Percentiles rank a stretch among this genome's conserved stretches.
Evolutionary conservation across 371 early-diverging fungal species (phyloP).

Genomic region (Amoeboaphelidium occidentale): DNA sequence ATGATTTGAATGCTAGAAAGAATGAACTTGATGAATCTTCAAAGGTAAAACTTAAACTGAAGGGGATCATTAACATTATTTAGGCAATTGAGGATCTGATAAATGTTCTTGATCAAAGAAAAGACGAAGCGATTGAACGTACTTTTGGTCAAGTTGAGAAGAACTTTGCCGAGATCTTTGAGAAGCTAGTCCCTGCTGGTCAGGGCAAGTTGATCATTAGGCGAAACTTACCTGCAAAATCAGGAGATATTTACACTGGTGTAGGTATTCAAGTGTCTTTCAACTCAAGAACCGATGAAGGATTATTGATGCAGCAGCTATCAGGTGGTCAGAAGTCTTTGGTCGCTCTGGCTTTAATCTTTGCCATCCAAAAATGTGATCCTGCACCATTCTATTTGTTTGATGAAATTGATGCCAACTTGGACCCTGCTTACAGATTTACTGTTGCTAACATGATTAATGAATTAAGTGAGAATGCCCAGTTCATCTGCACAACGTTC

Average conservation of each 20-base stretch:
- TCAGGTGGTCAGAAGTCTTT: constrained; percentile 98
- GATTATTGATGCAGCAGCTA: constrained; percentile 77
- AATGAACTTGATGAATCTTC: constrained; percentile 61
- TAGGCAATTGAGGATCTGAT: constrained; percentile 63
- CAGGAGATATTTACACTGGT: constrained; percentile 37
- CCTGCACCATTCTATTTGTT: constrained; percentile 99
- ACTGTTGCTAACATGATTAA: constrained; percentile 86
- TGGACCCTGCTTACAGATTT: constrained; percentile 87
- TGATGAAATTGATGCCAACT: constrained; percentile 99
- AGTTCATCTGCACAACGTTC: constrained; percentile 96
- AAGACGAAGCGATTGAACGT: constrained; percentile 87
- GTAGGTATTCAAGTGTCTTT: constrained; percentile 73
- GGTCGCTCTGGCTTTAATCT: constrained; percentile 90
- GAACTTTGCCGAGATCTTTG: constrained; percentile 68
- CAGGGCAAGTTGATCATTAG: constrained; percentile 57
- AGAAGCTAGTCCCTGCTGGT: constrained; percentile 70
- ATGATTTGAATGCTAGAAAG: constrained; percentile 49
- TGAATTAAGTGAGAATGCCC: constrained; percentile 53
- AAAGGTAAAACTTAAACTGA: constrained; percentile 12
- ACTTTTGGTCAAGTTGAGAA: constrained; percentile 78
- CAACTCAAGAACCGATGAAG: constrained; percentile 62
- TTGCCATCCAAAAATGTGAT: constrained; percentile 95
- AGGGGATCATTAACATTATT: neutral
- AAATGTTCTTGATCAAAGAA: constrained; percentile 65
- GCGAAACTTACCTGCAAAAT: neutral